Evolutionary conservation across 2,329 filamentous ascomycete species (phyloP), one percentile per base, ranked within the genome.

Genomic region (Phaeomoniella chlamydospora): DNA sequence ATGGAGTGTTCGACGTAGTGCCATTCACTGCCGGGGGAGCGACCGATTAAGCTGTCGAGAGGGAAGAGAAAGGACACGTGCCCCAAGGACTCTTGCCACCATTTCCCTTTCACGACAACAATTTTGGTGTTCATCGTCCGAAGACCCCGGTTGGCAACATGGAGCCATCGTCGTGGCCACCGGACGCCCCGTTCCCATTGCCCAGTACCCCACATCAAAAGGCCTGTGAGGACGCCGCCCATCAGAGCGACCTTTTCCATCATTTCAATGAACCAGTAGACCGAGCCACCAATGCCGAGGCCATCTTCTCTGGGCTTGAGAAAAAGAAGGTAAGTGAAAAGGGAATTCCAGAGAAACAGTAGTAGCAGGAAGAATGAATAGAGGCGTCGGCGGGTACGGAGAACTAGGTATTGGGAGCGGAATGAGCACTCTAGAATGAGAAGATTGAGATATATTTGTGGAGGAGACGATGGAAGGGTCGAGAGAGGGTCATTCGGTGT

Each of bases 371-470:
- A 93, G 60, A 96, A 92, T 2, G 85, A 87, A 57, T 98, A 88
- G 49, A 94, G 84, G 12, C 90, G 79, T 33, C 86, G 74, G 30
- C 90, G 79, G 33, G 86, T 82, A 40, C 88, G 82, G 31, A 96
- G 71, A 43, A 86, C 83, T 38, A 98, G 76, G 59, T 92, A 96
- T 51, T 98, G 90, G 15, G 85, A 79, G 45, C 90, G 84, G 22
- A 98, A 68, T 4, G 86, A 94, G 34, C 85, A 86, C 58, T 98
- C 90, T 57, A 98, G 82, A 49, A 98, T 92, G 40, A 98, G 73
- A 15, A 98, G 79, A 59, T 98, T 98, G 50, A 98, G 77, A 62
- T 98, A 98, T 53, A 98, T 94, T 67, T 94, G 90, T 37, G 85
- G 84, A 32, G 87, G 87, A 12, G 84, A 85, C 52, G 82, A 88